Evolutionary conservation across 2,329 filamentous ascomycete species (phyloP).

Genomic region (Phyllosticta paracitricarpa): DNA sequence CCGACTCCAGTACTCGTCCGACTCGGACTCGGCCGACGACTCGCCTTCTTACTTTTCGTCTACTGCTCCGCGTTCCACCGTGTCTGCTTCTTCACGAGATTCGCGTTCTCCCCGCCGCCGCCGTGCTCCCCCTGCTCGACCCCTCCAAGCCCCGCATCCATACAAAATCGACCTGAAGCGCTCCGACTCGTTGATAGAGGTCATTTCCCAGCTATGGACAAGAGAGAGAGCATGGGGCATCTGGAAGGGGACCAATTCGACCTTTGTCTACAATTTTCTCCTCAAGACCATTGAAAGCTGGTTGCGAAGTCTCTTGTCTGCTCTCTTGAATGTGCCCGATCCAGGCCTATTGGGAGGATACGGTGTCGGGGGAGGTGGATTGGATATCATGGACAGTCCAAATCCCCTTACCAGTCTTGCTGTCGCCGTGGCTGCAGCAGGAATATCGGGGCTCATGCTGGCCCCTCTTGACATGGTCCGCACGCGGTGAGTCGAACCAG

Average conservation of each 20-base stretch:
- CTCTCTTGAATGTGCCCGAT: conserved; percentile 82
- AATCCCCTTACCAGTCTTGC: conserved; percentile 73
- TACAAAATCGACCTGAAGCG: conserved; percentile 63
- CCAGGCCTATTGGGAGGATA: conserved; percentile 46
- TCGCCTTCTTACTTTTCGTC: conserved; percentile 73
- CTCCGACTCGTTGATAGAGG: conserved; percentile 73
- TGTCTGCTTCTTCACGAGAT: conserved; percentile 23
- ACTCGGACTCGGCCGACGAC: conserved; percentile 64
- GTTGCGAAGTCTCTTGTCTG: conserved; percentile 81
- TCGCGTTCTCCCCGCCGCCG: conserved; percentile 26
- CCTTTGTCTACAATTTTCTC: conserved; percentile 82
- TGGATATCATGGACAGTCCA: conserved; percentile 72
- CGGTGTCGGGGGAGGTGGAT: conserved; percentile 46
- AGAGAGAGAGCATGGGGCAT: conserved; percentile 85
- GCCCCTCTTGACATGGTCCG: conserved; percentile 84
- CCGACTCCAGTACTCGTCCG: conserved; percentile 36
- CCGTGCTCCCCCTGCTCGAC: conserved; percentile 4
- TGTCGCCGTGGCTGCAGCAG: conserved; percentile 57
- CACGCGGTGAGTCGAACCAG: conserved; percentile 43
- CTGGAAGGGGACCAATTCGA: conserved; percentile 88
- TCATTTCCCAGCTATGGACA: conserved; percentile 77
- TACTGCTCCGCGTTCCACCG: conserved; percentile 42
- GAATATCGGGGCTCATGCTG: conserved; percentile 66
- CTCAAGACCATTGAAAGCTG: conserved; percentile 85
- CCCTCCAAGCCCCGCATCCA: conserved; percentile 27